Base-by-base conservation (phyloP, 768 basidiomycete genomes). In the Pulveroboletus frians region DNA sequence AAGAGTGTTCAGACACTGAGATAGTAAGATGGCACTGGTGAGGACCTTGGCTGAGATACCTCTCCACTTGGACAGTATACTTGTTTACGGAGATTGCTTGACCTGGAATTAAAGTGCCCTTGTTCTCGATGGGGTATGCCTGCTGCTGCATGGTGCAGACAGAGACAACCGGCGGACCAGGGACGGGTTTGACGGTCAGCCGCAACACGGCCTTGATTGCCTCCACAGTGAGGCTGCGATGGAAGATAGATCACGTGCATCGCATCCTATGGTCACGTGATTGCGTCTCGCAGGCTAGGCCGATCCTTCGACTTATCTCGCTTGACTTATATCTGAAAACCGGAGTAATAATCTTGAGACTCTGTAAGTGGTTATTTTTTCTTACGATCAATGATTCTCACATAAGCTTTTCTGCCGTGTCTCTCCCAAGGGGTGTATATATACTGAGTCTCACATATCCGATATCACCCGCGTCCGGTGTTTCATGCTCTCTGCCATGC, bases 1-100 rank as follows among this genome's bases (percentile, higher is more conserved):
- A 34, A 63, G 51, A 50, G 60, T 42, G 23, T 35, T 51, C 30
- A 53, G 47, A 50, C 35, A 45, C 52, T 40, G 56, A 34, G 15
- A 41, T 30, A 34, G 47, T 34, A 54, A 21, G 43, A 35, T 35
- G 23, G 43, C 49, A 23, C 20, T 39, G 55, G 49, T 14, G 34
- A 46, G 35, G 73, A 85, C 93, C 96, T 84, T 99, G 95, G 37
- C 87, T 89, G 43, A 99, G 80, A 74, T 96, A 98, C 63, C 85
- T 81, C 65, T 98, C 94, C 39, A 99, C 90, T 61, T 88, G 84
- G 46, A 99, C 93, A 17, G 76, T 81, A 70, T 87, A 86, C 60
- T 90, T 89, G 71, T 92, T 92, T 50, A 99, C 91, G 5, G 82
- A 73, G 59, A 99, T 90, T 41, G 85, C 79, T 66, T 96, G 92